Evolutionary conservation across 2,329 filamentous ascomycete species (phyloP).

Genomic region (Pyrenophora seminiperda): DNA sequence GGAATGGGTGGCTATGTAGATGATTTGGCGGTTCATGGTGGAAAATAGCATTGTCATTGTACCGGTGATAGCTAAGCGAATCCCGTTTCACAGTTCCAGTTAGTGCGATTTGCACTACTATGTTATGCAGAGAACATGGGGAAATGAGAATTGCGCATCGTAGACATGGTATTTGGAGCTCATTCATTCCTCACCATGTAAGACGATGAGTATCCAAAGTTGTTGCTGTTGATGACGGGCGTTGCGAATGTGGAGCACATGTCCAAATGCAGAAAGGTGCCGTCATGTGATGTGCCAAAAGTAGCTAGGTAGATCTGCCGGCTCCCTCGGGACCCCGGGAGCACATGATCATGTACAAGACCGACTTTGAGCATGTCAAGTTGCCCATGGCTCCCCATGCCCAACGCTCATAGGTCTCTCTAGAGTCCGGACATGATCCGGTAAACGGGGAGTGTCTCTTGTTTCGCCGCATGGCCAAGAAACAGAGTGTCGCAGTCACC

Average conservation of each 20-base stretch:
- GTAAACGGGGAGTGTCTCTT: conserved; percentile 21
- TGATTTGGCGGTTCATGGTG: no score
- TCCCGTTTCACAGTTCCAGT: no score
- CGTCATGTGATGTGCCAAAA: conserved; percentile 11
- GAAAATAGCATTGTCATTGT: no score
- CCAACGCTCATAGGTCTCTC: conserved; percentile 10
- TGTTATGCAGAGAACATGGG: no score
- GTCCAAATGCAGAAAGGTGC: neutral
- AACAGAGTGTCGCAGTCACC: conserved; percentile 22
- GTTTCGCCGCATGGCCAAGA: conserved; percentile 21
- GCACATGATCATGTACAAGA: neutral
- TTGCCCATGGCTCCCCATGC: conserved; percentile 32
- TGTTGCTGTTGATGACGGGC: neutral
- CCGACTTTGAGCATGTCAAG: conserved; percentile 1
- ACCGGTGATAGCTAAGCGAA: no score
- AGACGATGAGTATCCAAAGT: neutral
- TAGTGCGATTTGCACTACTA: no score
- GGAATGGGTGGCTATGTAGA: no score
- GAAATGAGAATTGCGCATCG: no score
- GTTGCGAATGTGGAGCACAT: neutral
- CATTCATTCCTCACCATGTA: neutral
- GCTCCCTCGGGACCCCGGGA: conserved; percentile 5
- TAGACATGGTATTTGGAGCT: neutral
- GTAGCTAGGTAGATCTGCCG: neutral
- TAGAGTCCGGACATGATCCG: conserved; percentile 26